Evolutionary conservation across 2,329 filamentous ascomycete species (phyloP).

Genomic region (Fusarium tuaranense): DNA sequence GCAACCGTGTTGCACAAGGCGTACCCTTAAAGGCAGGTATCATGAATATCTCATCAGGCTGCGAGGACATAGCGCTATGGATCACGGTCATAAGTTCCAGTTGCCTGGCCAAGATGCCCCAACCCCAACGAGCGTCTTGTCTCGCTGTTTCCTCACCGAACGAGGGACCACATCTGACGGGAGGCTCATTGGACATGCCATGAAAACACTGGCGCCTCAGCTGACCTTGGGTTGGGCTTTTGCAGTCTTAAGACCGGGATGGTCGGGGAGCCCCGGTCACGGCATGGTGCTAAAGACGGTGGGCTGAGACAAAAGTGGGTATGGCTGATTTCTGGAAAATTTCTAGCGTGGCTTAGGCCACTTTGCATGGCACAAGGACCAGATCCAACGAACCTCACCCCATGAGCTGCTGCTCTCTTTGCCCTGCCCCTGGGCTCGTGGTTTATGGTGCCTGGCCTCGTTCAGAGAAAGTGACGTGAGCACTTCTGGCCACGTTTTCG

Average conservation of each 20-base stretch:
- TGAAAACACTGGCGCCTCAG: conserved; percentile 38
- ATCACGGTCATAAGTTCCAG: neutral
- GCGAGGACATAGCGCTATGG: neutral
- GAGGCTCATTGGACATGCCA: conserved; percentile 10
- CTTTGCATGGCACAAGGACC: conserved; percentile 13
- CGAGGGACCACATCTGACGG: neutral
- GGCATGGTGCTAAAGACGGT: conserved; percentile 2
- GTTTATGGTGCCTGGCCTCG: neutral
- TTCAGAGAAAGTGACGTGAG: conserved; percentile 16
- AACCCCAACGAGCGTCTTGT: neutral
- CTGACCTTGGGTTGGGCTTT: conserved; percentile 35
- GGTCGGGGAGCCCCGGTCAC: conserved; percentile 9
- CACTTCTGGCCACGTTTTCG: conserved; percentile 1
- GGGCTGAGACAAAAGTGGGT: conserved; percentile 9
- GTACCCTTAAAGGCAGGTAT: neutral
- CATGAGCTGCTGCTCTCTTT: conserved; percentile 19
- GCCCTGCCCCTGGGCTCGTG: neutral
- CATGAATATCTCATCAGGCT: neutral
- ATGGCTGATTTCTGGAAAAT: conserved; percentile 42
- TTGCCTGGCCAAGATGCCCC: neutral
- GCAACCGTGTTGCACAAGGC: neutral
- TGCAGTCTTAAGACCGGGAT: conserved; percentile 16
- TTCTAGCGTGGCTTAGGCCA: conserved; percentile 41
- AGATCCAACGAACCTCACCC: conserved; percentile 39
- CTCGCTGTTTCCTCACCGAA: conserved; percentile 14